Percentiles rank a stretch among this genome's conserved stretches.
Evolutionary conservation across 2,329 filamentous ascomycete species (phyloP).

Genomic region (Colletotrichum shisoi): DNA sequence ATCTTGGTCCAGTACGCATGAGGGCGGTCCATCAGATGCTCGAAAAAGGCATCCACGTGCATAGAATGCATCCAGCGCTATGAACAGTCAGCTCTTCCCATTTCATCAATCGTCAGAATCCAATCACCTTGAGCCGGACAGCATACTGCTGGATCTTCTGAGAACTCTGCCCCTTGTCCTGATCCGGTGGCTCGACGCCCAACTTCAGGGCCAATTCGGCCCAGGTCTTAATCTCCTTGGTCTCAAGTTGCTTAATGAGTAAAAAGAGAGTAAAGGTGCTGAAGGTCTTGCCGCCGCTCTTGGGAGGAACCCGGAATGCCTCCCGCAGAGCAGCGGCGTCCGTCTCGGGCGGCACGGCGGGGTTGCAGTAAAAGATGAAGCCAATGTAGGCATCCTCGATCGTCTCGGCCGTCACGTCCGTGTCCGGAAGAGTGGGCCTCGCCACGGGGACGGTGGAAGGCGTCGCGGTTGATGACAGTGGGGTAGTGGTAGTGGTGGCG

Average conservation of each 20-base stretch:
- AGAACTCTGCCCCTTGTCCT: conserved; percentile 83
- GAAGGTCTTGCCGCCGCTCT: conserved; percentile 87
- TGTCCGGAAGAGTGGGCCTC: conserved; percentile 65
- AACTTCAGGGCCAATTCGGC: conserved; percentile 83
- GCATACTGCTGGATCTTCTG: conserved; percentile 97
- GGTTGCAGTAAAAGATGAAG: conserved; percentile 93
- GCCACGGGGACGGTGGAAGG: background rate
- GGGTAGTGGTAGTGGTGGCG: background rate
- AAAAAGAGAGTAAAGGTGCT: conserved; percentile 79
- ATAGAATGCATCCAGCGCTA: conserved; percentile 96
- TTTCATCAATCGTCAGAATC: background rate
- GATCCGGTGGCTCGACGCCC: conserved; percentile 85
- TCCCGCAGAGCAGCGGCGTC: conserved; percentile 77
- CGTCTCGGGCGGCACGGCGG: conserved; percentile 72
- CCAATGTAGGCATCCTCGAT: conserved; percentile 83
- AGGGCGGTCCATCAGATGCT: conserved; percentile 79
- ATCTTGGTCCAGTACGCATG: conserved; percentile 83
- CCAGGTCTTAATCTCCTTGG: conserved; percentile 91
- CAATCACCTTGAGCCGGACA: conserved; percentile 80
- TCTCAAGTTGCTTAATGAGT: conserved; percentile 79
- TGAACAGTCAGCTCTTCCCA: conserved; percentile 26
- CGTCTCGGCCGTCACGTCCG: conserved; percentile 71
- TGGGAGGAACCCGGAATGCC: conserved; percentile 80
- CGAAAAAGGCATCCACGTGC: conserved; percentile 94
- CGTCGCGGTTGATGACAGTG: background rate